Base-by-base conservation (phyloP, 2,329 filamentous ascomycete species). In the Calcarisporium arbuscula region DNA sequence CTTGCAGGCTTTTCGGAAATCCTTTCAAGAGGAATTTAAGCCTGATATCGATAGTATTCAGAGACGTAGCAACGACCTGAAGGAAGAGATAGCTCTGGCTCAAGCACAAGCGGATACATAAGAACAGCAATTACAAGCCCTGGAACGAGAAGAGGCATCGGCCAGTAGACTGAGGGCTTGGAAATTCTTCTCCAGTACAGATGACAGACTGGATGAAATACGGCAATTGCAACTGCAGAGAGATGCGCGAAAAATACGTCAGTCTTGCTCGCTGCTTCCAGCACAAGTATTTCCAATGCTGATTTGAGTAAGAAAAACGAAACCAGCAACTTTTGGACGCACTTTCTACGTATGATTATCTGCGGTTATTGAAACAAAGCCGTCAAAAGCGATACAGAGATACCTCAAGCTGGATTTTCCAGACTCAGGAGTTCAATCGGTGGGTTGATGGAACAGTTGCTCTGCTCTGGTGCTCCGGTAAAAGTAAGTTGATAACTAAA, bases 1-100 rank as follows among this genome's bases (percentile, higher is more conserved):
- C 8, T 6, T 46, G 2, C 42, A 41, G 5, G 35, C 50, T 25
- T 34, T 56, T 5, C 47, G 39, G 32, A 31, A 39, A 8, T 51
- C 56, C 0, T 57, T 62, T 21, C 38, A 59, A 1, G 23, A 51
- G 6, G 52, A 52, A 10, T 56, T 61, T 10, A 41, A 45, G 5
- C 23, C 42, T 1, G 44, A 53, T 30, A n/a, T 41, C 2, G 43
- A 45, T 7, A 34, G 45, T 7, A 42, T 60, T 8, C 34, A 35
- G 3, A 27, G 30, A 4, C 23, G 28, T 2, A 47, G 44, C n/a
- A 30, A 44, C 3, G 38, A 44, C 8, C 49, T 60, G 1, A 45
- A 45, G 6, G 36, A 42, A 1, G 50, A 52, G 10, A 44, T 60
- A 2, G 8, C 14, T 0, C 38, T 56, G 14, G 50, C 54, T 2